Percentiles rank a stretch among this genome's conserved stretches.
Conservation (phyloP, 1,139 yeast genomes). For the Suhomyces bribrorum region DNA sequence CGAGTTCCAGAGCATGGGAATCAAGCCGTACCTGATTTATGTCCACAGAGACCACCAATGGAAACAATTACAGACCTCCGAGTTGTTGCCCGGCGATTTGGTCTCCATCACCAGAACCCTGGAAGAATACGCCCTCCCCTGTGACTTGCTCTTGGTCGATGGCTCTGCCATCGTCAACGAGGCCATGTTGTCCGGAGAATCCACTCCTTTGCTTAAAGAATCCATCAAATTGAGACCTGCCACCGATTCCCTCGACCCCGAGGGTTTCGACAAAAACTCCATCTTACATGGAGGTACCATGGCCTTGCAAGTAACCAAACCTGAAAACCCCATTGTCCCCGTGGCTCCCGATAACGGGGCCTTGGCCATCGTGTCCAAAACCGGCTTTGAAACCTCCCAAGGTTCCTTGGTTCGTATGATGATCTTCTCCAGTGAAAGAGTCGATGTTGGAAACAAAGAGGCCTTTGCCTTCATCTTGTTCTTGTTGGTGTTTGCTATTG, state of each 20-base stretch:
- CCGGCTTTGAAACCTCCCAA: slow-evolving; percentile 97
- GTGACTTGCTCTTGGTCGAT: slow-evolving; percentile 82
- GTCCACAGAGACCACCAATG: slow-evolving; percentile 73
- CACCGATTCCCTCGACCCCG: slow-evolving; percentile 65
- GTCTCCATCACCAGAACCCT: slow-evolving; percentile 85
- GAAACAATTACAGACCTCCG: slow-evolving; percentile 68
- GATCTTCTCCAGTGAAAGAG: slow-evolving; percentile 96
- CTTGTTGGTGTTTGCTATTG: slow-evolving; percentile 85
- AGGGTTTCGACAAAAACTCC: slow-evolving; percentile 87
- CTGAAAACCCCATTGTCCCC: slow-evolving; percentile 52
- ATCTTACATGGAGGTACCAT: slow-evolving; percentile 95
- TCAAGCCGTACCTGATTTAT: slow-evolving; percentile 81
- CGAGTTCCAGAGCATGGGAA: slow-evolving; percentile 97
- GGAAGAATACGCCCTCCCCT: slow-evolving; percentile 94
- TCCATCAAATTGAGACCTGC: slow-evolving; percentile 82
- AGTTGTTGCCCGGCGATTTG: slow-evolving; percentile 87
- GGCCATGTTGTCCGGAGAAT: slow-evolving; percentile 98
- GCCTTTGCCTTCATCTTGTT: slow-evolving; percentile 90
- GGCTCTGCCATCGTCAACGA: slow-evolving; percentile 95
- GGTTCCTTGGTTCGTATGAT: slow-evolving; percentile 96
- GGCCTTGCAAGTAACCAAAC: slow-evolving; percentile 85
- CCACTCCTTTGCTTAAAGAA: slow-evolving; percentile 94
- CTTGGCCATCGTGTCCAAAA: slow-evolving; percentile 82
- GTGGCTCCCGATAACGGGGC: slow-evolving; percentile 91
- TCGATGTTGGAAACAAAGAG: slow-evolving; percentile 93